Evolutionary conservation across 441 rosid species (phyloP), one percentile per base, ranked within the genome.

Genomic region (Adansonia madagascariensis): DNA sequence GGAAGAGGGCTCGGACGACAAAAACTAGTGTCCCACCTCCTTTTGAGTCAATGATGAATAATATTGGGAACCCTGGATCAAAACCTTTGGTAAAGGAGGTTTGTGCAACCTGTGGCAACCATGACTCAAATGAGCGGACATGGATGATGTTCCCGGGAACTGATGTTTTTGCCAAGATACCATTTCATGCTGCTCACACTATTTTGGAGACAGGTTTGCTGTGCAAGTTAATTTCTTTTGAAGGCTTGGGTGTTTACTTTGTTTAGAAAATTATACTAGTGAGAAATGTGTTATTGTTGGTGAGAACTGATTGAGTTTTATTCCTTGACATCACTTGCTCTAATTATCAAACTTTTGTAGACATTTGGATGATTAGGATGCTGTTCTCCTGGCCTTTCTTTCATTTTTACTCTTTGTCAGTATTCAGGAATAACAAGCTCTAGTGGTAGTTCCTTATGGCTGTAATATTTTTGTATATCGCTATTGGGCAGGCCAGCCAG

Each of bases 131-230:
- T 74, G 97, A 93, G 85, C 83, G 64, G 31, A 91, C 89, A 0
- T 92, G 98, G 99, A 91, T 92, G 93, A 85, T 90, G 88, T 85
- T 90, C 61, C 93, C 91, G 0, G 97, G 97, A 70, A 78, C 90
- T 53, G 97, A 92, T 80, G 78, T 87, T 62, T 91, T 94, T 77
- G 88, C 91, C 14, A 77, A 87, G 14, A 75, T 89, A 61, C 96
- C 97, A 22, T 91, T 91, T 85, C 98, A 92, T 80, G 98, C 89
- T 61, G 92, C 87, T 82, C 99, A 90, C 84, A 85, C 88, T 49
- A 80, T 90, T 39, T 84, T 94, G 81, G 95, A 91, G 80, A 83
- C 86, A 90, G 97, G 97, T 93, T 53, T 71, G 59, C 68, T 17
- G 59, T 55, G 18, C 78, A 39, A 39, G 55, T 75, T 20, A 8